Base-by-base conservation (phyloP, 2,329 filamentous ascomycete genomes). In the Hypoxylon sp. region DNA sequence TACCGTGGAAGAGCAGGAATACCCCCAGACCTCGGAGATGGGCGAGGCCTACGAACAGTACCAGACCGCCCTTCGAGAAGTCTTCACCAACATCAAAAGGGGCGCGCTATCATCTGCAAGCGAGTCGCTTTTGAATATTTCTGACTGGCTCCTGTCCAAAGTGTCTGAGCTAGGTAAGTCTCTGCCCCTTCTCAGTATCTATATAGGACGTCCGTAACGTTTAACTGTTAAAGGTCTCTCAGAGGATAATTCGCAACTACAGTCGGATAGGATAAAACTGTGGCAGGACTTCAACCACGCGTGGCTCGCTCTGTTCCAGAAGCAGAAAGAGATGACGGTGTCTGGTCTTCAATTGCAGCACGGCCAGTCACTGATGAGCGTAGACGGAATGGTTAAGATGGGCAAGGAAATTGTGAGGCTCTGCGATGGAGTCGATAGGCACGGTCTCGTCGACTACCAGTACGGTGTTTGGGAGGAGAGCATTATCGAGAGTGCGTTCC, bases 251-350 rank as follows among this genome's bases (percentile, higher is more conserved):
- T 86, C 90, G 70, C 81, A 82, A 49, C 83, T 91, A 53, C 87
- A 95, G 70, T 78, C 82, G 53, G 88, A 95, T 67, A 88, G 92
- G 52, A 83, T 97, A 64, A 88, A 88, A 70, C 79, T 98, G 5
- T 99, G 95, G 95, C 88, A 90, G 68, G 90, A 97, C 66, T 97
- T 98, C 78, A 98, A 99, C 74, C 84, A 91, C 56, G 92, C 91
- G 57, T 98, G 94, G 94, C 83, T 97, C 31, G 84, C 88, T 3
- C 79, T 95, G 5, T 85, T 93, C 47, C 91, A 95, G 72, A 90
- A 86, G 66, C 93, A 98, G 72, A 91, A 90, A 70, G 89, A 96
- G 51, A 78, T 93, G 73, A 80, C 89, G 69, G 79, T 82, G 48
- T 83, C 83, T 0, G 83, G 83, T 15, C 80, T 84, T 62, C 81